phyloP scores from a whole-genome alignment of 2,329 filamentous ascomycete genomes.

The Proliferodiscus dingleyae region DNA sequence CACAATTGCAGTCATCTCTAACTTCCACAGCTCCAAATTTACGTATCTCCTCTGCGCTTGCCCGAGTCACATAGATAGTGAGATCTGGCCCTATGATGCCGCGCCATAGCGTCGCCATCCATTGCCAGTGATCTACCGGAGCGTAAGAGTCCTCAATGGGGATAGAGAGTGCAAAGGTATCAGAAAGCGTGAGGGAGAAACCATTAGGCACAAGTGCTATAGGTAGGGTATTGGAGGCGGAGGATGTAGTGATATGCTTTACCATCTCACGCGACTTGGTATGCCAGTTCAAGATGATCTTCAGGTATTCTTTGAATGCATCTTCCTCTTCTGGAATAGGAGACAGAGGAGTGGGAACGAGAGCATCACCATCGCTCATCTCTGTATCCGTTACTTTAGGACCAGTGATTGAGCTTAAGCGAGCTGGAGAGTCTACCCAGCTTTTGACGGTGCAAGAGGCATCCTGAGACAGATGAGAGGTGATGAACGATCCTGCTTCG shows the following conservation, averaged over 20 bases:
- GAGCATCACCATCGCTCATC: constrained; percentile 10
- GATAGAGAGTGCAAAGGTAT: constrained; percentile 67
- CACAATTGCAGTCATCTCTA: constrained; percentile 44
- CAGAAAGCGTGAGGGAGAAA: constrained; percentile 75
- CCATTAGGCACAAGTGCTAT: constrained; percentile 72
- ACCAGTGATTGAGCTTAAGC: background rate
- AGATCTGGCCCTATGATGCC: constrained; percentile 79
- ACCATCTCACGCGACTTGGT: constrained; percentile 67
- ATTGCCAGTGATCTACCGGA: constrained; percentile 91
- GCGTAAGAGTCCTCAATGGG: constrained; percentile 74
- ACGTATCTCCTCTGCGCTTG: constrained; percentile 33
- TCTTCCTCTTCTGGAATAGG: constrained; percentile 20
- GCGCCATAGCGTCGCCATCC: constrained; percentile 92
- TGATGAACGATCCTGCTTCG: constrained; percentile 59
- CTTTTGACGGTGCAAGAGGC: constrained; percentile 24
- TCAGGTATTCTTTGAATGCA: constrained; percentile 56
- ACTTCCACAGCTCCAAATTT: constrained; percentile 52
- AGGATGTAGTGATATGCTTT: constrained; percentile 43
- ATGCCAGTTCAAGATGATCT: constrained; percentile 70
- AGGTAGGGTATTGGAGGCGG: constrained; percentile 42
- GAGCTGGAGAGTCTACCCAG: constrained; percentile 17
- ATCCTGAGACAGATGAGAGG: constrained; percentile 26
- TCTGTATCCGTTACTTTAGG: constrained; percentile 11
- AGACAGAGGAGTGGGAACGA: background rate
- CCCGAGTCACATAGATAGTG: constrained; percentile 59